Evolutionary conservation across 2,329 filamentous ascomycete species (phyloP), one percentile per base, ranked within the genome.

Genomic region (Triangularia verruculosa): DNA sequence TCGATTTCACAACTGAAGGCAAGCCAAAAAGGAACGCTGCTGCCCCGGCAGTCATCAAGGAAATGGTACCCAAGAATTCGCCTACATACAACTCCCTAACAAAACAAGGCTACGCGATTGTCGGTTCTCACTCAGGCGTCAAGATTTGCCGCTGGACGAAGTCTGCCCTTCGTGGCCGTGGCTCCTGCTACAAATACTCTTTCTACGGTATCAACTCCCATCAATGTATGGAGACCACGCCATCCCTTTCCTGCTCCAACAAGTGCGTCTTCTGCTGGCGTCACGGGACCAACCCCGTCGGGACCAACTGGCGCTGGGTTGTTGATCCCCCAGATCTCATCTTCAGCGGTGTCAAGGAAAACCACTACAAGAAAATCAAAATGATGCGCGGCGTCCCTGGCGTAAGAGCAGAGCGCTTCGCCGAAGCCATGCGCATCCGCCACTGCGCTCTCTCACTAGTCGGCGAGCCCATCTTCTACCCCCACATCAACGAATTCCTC

Each of bases 231-330:
- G 94, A 99, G 78, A 94, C 94, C 1, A 98, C 94, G 0, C 94
- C 94, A 0, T 97, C 93, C 0, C 85, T 99, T 3, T 96, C 92
- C 9, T 99, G 94, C 82, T 95, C 90, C 67, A 98, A 98, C 80
- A 98, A 99, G 76, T 98, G 95, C 76, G 92, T 99, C 69, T 99
- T 98, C 77, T 99, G 94, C 83, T 99, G 94, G 95, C 89, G 95
- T 6, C 95, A 98, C 74, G 95, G 94, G 60, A 98, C 95, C 0
- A 99, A 98, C 74, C 94, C 94, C 0, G 95, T 98, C 0, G 93
- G 93, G 56, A 98, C 95, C 2, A 96, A 90, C 4, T 98, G 95
- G 94, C 89, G 94, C 65, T 99, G 94, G 94, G 87, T 93, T 58
- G 92, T 97, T 28, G 95, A 98, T 73, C 89, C 92, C 0, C 93